Percentiles rank a stretch among this genome's conserved stretches.
Evolutionary conservation across 2,329 filamentous ascomycete genomes (phyloP).

Genomic region (Fonsecaea monophora): DNA sequence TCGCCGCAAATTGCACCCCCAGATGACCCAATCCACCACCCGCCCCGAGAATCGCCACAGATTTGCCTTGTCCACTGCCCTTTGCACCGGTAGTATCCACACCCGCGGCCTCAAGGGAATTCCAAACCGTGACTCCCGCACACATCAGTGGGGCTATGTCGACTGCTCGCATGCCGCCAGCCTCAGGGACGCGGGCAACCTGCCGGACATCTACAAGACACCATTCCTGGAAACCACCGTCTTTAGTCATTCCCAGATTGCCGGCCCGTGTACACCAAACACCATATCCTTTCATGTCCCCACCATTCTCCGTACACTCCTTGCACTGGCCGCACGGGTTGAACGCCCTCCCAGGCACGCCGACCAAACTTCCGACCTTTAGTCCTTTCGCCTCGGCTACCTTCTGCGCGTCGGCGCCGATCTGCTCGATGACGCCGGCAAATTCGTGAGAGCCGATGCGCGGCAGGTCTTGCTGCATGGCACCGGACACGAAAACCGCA

Average conservation of each 20-base stretch:
- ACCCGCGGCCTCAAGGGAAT: slow-evolving; percentile 47
- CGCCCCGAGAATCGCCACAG: slow-evolving; percentile 49
- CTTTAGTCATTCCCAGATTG: slow-evolving; percentile 31
- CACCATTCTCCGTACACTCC: slow-evolving; percentile 33
- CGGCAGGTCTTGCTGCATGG: slow-evolving; percentile 48
- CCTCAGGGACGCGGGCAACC: slow-evolving; percentile 41
- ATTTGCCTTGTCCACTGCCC: slow-evolving; percentile 41
- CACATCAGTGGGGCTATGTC: slow-evolving; percentile 54
- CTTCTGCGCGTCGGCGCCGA: slow-evolving; percentile 26
- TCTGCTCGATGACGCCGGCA: slow-evolving; percentile 51
- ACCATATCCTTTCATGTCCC: slow-evolving; percentile 34
- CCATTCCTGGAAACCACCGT: slow-evolving; percentile 41
- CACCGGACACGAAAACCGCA: slow-evolving; percentile 46
- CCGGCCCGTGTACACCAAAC: slow-evolving; percentile 32
- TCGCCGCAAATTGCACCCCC: slow-evolving; percentile 45
- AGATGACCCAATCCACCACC: slow-evolving; percentile 46
- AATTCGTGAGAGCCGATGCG: slow-evolving; percentile 57
- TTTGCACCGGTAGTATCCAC: slow-evolving; percentile 28
- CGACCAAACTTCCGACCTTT: slow-evolving; percentile 26
- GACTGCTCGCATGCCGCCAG: slow-evolving; percentile 43
- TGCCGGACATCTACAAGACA: slow-evolving; percentile 40
- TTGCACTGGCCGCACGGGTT: slow-evolving; percentile 29
- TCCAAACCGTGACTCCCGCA: slow-evolving; percentile 53
- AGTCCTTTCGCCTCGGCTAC: slow-evolving; percentile 25
- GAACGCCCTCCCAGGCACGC: slow-evolving; percentile 32